Evolutionary conservation across 805 yeast genomes (phyloP).

Genomic region (Brettanomyces anomalus): DNA sequence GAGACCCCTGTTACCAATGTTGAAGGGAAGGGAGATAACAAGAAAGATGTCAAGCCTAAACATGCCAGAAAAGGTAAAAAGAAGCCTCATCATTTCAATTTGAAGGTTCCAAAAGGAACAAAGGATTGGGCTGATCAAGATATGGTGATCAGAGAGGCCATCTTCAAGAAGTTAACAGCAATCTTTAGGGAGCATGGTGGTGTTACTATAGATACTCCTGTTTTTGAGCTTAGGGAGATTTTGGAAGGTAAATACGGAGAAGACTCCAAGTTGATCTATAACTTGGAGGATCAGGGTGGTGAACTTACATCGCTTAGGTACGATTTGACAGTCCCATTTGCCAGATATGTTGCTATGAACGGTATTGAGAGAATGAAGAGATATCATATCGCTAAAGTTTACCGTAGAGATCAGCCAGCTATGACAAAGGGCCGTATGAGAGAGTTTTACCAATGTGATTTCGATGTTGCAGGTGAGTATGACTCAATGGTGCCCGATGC

Average conservation of each 20-base stretch:
- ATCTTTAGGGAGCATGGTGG: constrained; percentile 96
- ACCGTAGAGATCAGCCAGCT: constrained; percentile 99
- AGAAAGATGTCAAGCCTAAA: not conserved
- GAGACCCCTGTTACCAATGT: not conserved
- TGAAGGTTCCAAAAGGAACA: constrained; percentile 95
- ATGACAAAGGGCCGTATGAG: constrained; percentile 99
- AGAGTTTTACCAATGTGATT: constrained; percentile 98
- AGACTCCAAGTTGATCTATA: constrained; percentile 92
- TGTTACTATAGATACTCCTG: constrained; percentile 97
- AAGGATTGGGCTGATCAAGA: constrained; percentile 98
- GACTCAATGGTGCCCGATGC: constrained; percentile 97
- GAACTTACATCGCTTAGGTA: constrained; percentile 92
- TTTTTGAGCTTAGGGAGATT: constrained; percentile 91
- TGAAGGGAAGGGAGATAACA: too few species aligned
- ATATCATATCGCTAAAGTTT: constrained; percentile 95
- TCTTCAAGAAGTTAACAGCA: constrained; percentile 62
- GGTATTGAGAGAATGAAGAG: constrained; percentile 84
- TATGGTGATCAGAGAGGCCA: constrained; percentile 88
- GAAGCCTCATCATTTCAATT: constrained; percentile 50
- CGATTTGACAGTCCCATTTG: constrained; percentile 97
- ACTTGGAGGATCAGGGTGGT: constrained; percentile 98
- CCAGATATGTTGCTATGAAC: constrained; percentile 94
- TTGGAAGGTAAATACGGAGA: constrained; percentile 97
- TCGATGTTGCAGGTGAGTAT: constrained; percentile 89
- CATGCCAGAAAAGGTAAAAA: constrained; percentile 28